Evolutionary conservation across 805 yeast species (phyloP).

Genomic region (Metschnikowia matae): DNA sequence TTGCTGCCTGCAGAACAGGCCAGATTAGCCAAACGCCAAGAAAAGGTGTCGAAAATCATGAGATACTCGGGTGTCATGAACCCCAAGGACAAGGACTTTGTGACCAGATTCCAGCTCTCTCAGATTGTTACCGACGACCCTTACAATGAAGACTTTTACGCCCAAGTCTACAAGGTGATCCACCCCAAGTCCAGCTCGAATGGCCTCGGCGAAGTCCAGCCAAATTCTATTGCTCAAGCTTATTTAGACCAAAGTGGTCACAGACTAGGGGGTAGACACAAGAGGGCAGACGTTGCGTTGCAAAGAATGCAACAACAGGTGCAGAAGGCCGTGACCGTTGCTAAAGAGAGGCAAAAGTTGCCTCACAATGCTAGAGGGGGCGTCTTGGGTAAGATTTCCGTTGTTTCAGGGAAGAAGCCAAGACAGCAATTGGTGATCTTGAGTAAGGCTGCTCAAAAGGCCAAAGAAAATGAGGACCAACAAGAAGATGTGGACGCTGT

Average conservation of each 20-base stretch:
- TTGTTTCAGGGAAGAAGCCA: conserved; percentile 78
- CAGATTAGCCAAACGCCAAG: conserved; percentile 61
- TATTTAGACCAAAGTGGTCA: conserved; percentile 90
- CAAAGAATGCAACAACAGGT: conserved; percentile 99
- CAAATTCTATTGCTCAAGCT: conserved; percentile 86
- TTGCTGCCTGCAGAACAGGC: conserved; percentile 72
- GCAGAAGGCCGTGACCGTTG: conserved; percentile 91
- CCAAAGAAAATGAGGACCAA: conserved; percentile 23
- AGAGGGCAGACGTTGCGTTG: conserved; percentile 83
- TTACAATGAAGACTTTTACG: conserved; percentile 92
- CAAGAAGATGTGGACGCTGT: conserved; percentile 15
- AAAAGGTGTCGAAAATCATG: conserved; percentile 69
- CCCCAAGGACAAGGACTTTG: conserved; percentile 93
- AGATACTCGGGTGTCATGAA: conserved; percentile 92
- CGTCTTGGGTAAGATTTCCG: conserved; percentile 81
- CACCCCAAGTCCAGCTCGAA: conserved; percentile 32
- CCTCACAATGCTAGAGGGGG: conserved; percentile 71
- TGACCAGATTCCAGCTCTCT: conserved; percentile 88
- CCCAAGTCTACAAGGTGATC: conserved; percentile 76
- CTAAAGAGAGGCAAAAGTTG: conserved; percentile 77
- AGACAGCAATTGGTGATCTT: conserved; percentile 75
- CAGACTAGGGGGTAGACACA: conserved; percentile 78
- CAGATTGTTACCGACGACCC: conserved; percentile 98
- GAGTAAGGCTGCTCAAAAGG: conserved; percentile 45
- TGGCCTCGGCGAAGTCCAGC: conserved; percentile 28